phyloP scores from a whole-genome alignment of 2,329 filamentous ascomycete species.

The Sphaerulina populicola region DNA sequence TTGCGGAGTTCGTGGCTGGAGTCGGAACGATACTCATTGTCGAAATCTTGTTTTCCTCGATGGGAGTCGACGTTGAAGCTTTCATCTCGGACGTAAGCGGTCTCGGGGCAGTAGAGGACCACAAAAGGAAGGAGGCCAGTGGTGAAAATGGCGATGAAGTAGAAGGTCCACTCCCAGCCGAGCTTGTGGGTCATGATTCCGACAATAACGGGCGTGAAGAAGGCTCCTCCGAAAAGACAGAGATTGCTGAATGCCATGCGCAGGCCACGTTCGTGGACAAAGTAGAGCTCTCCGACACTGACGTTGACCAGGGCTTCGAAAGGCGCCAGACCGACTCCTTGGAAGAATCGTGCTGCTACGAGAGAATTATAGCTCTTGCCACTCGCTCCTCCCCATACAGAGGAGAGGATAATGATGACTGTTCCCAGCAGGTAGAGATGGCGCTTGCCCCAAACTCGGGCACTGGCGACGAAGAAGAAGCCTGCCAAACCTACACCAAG shows the following conservation, averaged over 20 bases:
- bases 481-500: slow-evolving; percentile 74
- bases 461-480: slow-evolving; percentile 77
- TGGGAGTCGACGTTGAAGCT: slow-evolving; percentile 46
- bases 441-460: slow-evolving; percentile 84
- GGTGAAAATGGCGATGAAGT: slow-evolving; percentile 77
- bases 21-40: neutral
- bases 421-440: slow-evolving; percentile 77
- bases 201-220: slow-evolving; percentile 79
- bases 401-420: slow-evolving; percentile 62
- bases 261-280: slow-evolving; percentile 70
- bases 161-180: slow-evolving; percentile 83
- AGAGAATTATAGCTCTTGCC: slow-evolving; percentile 62
- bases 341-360: slow-evolving; percentile 69
- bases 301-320: slow-evolving; percentile 88
- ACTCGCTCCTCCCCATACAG: slow-evolving; percentile 67
- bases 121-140: slow-evolving; percentile 61
- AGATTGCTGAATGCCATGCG: slow-evolving; percentile 77
- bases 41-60: neutral
- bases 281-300: slow-evolving; percentile 81
- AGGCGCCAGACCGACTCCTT: slow-evolving; percentile 77
- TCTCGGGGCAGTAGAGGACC: slow-evolving; percentile 76
- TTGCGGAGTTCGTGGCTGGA: slow-evolving; percentile 8
- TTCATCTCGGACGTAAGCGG: slow-evolving; percentile 60
- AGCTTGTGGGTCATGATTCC: slow-evolving; percentile 71
- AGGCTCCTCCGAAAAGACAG: slow-evolving; percentile 61